A percentile compares a stretch with the other conserved stretches of the same genome.
Conservation (phyloP, 495 filamentous ascomycete genomes). For the Immersiella caudata region DNA sequence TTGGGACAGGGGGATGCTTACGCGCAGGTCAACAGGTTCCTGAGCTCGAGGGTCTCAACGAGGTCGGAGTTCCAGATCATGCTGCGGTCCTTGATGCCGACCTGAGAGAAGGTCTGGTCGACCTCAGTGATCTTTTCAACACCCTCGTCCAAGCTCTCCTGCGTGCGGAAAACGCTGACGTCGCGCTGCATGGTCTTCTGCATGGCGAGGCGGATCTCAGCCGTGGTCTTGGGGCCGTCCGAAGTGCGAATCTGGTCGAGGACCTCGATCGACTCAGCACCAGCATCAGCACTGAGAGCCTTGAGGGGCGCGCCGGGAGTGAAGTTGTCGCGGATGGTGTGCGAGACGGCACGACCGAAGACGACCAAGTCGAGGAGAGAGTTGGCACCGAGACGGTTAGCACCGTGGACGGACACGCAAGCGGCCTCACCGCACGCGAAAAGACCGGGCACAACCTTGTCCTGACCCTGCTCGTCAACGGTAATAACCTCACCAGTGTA, state of each 20-base stretch:
- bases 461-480: conserved; percentile 77
- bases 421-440: conserved; percentile 97
- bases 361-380: conserved; percentile 96
- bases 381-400: conserved; percentile 96
- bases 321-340: conserved; percentile 91
- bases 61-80: conserved; percentile 99
- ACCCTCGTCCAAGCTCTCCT: conserved; percentile 84
- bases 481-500: conserved; percentile 96
- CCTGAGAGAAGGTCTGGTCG: conserved; percentile 75
- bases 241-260: conserved; percentile 85
- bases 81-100: conserved; percentile 94
- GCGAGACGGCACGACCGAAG: conserved; percentile 93
- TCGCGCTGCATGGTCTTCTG: conserved; percentile 98
- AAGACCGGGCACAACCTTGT: conserved; percentile 93
- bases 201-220: conserved; percentile 88
- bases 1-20: conserved; percentile 49
- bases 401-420: conserved; percentile 95
- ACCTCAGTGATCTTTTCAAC: conserved; percentile 77
- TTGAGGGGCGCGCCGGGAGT: conserved; percentile 75
- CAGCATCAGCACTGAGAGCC: conserved; percentile 77
- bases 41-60: conserved; percentile 90
- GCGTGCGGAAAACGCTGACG: conserved; percentile 95
- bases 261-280: conserved; percentile 80
- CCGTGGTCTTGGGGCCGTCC: conserved; percentile 79
- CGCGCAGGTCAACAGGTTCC: conserved; percentile 94